phyloP scores from a whole-genome alignment of 805 yeast genomes.

The Grigorovia yakushimaensis region DNA sequence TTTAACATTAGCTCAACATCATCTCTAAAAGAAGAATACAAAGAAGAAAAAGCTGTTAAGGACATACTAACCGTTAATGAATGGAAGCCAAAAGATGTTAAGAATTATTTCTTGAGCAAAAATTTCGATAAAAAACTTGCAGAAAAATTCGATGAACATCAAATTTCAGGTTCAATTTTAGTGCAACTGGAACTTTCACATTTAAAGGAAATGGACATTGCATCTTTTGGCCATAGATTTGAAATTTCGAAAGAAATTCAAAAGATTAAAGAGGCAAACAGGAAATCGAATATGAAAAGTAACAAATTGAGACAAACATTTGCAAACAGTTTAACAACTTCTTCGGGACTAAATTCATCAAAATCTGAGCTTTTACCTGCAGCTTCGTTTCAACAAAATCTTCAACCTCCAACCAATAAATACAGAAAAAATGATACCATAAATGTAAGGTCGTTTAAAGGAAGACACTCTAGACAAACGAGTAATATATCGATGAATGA shows the following conservation, averaged over 20 bases:
- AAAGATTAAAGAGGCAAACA: constrained; percentile 31
- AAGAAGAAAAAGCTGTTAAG: too few relatives aligned
- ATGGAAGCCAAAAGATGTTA: constrained; percentile 85
- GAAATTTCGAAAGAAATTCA: constrained; percentile 85
- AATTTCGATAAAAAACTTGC: constrained; percentile 67
- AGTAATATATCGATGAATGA: constrained; percentile 1
- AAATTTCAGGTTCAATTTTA: constrained; percentile 76
- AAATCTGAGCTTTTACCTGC: constrained; percentile 4
- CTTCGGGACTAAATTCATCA: neutral
- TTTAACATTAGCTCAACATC: neutral
- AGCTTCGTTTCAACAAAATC: constrained; percentile 1
- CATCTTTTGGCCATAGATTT: constrained; percentile 90
- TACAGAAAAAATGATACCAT: neutral
- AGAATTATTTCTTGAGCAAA: constrained; percentile 56
- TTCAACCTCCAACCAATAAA: neutral
- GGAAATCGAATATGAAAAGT: neutral
- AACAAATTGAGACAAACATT: neutral
- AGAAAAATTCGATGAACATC: constrained; percentile 72
- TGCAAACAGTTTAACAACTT: neutral
- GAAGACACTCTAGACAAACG: neutral
- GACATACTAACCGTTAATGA: constrained; percentile 30
- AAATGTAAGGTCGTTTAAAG: neutral
- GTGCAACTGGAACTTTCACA: constrained; percentile 77
- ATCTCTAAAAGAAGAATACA: neutral
- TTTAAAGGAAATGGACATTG: constrained; percentile 83